Evolutionary conservation across 2,329 filamentous ascomycete species (phyloP), one percentile per base, ranked within the genome.

Genomic region (Aspergillus sp.): DNA sequence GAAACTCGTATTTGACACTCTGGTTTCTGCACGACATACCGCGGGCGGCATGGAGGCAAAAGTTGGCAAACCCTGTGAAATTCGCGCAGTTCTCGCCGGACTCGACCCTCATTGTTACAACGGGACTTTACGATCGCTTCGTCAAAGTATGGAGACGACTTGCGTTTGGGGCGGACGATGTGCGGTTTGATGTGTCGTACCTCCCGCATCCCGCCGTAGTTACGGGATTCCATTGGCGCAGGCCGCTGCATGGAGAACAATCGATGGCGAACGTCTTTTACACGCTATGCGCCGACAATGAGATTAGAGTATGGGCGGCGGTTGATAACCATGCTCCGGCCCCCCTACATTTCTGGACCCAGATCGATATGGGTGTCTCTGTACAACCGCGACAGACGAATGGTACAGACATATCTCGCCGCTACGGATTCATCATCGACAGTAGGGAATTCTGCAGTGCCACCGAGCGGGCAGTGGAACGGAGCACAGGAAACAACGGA

Each of bases 81-180:
- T 84, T 88, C 57, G 92, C 92, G 3, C 80, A 83, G 8, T 86
- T 97, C 64, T 96, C 93, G 1, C 91, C 91, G 62, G 93, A 96
- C 72, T 93, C 91, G 12, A 87, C 88, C 19, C 86, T 96, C 60
- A 91, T 98, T 53, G 93, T 92, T 17, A 93, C 90, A 1, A 84
- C 90, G 12, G 90, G 91, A 43, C 79, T 82, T 50, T 86, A 90
- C 70, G 95, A 98, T 73, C 84, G 88, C 52, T 78, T 98, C 19
- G 87, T 96, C 64, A 98, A 99, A 76, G 84, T 98, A 66, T 99
- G 96, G 95, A 86, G 92, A 62, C 85, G 93, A 53, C 79, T 96
- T 23, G 90, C 89, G 8, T 97, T 93, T 70, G 91, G 91, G 14
- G 84, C 86, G 1, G 88, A 91, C 57, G 89, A 96, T 65, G 89